A percentile compares a stretch with the other conserved stretches of the same genome.
Conservation (phyloP, 2,329 filamentous ascomycete genomes). For the Acarospora socialis region DNA sequence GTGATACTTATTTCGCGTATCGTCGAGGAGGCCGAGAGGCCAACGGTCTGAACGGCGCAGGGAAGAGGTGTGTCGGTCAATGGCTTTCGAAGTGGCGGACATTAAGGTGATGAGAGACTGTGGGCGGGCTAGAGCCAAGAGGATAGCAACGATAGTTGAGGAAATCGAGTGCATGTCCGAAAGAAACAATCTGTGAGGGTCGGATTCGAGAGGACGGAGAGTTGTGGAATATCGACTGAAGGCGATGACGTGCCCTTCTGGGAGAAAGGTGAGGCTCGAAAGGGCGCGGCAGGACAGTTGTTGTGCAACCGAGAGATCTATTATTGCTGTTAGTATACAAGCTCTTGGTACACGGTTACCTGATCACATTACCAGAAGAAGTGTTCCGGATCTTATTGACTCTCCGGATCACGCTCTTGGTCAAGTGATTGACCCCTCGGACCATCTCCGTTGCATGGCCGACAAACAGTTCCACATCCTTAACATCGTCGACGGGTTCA, state of each 20-base stretch:
- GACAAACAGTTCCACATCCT: conserved; percentile 86
- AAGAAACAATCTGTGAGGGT: conserved; percentile 60
- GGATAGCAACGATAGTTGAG: conserved; percentile 67
- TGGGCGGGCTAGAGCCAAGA: conserved; percentile 65
- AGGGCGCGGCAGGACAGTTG: conserved; percentile 31
- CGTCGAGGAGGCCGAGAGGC: conserved; percentile 72
- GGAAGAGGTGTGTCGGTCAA: conserved; percentile 64
- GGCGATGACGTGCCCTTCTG: conserved; percentile 51
- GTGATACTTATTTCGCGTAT: conserved; percentile 66
- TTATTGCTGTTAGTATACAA: conserved; percentile 3
- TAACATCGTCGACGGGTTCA: conserved; percentile 65
- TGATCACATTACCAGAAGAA: conserved; percentile 40
- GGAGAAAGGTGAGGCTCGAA: conserved; percentile 51
- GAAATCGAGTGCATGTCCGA: conserved; percentile 66
- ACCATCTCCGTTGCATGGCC: conserved; percentile 84
- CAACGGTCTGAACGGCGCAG: conserved; percentile 62
- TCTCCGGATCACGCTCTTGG: conserved; percentile 66
- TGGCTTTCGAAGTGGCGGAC: conserved; percentile 54
- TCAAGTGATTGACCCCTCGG: conserved; percentile 67
- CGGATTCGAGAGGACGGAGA: conserved; percentile 53
- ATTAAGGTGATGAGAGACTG: conserved; percentile 65
- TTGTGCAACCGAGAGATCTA: conserved; percentile 29
- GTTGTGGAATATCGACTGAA: conserved; percentile 57
- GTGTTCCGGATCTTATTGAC: conserved; percentile 59
- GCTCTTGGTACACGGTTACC: too few species aligned